A percentile compares a stretch with the other conserved stretches of the same genome.
These are phyloP conservation scores for Leishmania tarentolae DNA, from an alignment of 208 protist species.

Conservation along the genomic window DNA sequence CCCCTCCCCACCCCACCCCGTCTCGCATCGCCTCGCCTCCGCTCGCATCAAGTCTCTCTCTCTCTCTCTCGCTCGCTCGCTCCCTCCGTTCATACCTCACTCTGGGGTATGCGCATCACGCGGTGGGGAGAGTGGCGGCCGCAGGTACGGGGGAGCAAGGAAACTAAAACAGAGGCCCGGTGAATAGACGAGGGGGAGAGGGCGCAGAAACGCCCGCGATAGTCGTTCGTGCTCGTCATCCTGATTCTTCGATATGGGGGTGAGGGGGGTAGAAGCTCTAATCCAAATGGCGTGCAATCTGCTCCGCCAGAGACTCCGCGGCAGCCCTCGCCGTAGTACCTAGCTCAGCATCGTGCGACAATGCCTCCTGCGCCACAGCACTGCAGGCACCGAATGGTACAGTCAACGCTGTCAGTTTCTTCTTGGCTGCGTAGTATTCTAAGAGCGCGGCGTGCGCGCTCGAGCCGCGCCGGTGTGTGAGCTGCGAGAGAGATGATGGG, in stretches of 20 bases:
- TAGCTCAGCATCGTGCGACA: background rate
- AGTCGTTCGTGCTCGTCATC: background rate
- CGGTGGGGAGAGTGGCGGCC: background rate
- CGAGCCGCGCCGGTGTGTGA: background rate
- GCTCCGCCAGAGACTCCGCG: constrained; percentile 3
- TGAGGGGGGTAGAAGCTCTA: background rate
- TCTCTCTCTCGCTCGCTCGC: background rate
- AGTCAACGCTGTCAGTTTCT: constrained; percentile 1
- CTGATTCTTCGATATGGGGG: background rate
- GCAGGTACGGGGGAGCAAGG: background rate
- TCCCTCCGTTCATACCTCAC: background rate
- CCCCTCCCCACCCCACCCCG: background rate
- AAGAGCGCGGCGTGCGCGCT: constrained; percentile 12
- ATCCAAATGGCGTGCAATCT: constrained; percentile 1
- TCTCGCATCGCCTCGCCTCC: background rate
- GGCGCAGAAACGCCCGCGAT: background rate
- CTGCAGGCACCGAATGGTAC: background rate
- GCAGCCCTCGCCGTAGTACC: background rate
- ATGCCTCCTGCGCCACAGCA: background rate
- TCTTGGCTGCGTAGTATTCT: constrained; percentile 15
- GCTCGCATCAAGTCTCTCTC: background rate
- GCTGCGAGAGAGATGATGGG: background rate
- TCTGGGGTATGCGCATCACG: background rate
- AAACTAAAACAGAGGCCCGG: background rate
- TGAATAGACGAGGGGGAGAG: background rate